phyloP scores from a whole-genome alignment of 2,329 filamentous ascomycete genomes.

The Trichoderma lentiforme region DNA sequence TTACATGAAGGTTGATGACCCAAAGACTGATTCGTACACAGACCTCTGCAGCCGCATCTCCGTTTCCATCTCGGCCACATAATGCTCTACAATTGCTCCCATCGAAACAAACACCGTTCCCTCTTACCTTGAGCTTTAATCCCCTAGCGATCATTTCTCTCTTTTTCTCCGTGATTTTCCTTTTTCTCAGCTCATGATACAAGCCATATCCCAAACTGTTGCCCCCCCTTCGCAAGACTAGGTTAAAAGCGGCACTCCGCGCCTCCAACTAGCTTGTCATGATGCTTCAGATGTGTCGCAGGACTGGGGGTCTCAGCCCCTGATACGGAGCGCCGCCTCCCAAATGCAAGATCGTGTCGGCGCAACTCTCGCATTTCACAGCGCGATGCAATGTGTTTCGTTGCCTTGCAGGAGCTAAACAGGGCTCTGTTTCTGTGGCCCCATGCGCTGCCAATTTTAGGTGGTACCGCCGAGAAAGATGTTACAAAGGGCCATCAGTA shows the following conservation, averaged over 20 bases:
- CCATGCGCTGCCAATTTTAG: background rate
- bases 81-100: background rate
- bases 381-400: constrained; percentile 19
- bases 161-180: background rate
- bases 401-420: constrained; percentile 13
- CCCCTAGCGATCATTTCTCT: background rate
- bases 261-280: constrained; percentile 20
- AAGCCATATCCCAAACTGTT: background rate
- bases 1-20: background rate
- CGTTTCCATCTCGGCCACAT: background rate
- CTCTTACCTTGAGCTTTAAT: background rate
- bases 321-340: constrained; percentile 23
- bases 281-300: constrained; percentile 50
- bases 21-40: background rate
- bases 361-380: constrained; percentile 14
- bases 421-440: constrained; percentile 9
- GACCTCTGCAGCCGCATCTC: background rate
- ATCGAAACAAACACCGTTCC: background rate
- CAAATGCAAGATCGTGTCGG: constrained; percentile 6
- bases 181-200: background rate
- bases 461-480: constrained; percentile 11
- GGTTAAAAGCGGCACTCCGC: constrained; percentile 18
- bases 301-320: constrained; percentile 35
- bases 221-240: background rate
- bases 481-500: background rate